These are phyloP conservation scores for Clonostachys chloroleuca DNA, from an alignment of 2,329 filamentous ascomycete species.

Conservation along the genomic window DNA sequence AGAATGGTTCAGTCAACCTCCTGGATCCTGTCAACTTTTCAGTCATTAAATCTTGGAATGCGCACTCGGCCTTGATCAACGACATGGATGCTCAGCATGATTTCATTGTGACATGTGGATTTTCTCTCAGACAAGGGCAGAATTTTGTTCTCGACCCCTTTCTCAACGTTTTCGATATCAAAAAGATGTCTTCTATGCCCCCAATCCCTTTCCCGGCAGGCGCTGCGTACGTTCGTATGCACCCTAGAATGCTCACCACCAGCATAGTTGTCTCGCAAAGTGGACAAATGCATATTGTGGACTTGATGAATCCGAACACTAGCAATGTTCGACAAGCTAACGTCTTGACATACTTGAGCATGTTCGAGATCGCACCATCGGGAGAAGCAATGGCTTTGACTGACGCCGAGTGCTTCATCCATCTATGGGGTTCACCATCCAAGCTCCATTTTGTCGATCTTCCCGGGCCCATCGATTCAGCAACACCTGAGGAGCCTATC, in stretches of 20 bases:
- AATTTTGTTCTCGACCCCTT: conserved; percentile 85
- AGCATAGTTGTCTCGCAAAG: conserved; percentile 89
- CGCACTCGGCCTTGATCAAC: conserved; percentile 83
- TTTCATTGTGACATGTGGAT: conserved; percentile 92
- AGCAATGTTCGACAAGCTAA: conserved; percentile 83
- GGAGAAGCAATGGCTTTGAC: conserved; percentile 81
- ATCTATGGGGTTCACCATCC: conserved; percentile 82
- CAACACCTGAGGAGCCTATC: conserved; percentile 57
- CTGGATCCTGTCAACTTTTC: conserved; percentile 75
- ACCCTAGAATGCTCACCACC: conserved; percentile 91
- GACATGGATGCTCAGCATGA: conserved; percentile 98
- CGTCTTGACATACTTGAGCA: conserved; percentile 67
- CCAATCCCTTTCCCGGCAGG: conserved; percentile 91
- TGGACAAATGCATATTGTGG: conserved; percentile 92
- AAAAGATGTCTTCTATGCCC: conserved; percentile 80
- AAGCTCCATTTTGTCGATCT: conserved; percentile 87
- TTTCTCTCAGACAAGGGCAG: conserved; percentile 70
- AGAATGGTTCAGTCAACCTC: conserved; percentile 77
- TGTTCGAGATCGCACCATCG: conserved; percentile 82
- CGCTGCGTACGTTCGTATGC: conserved; percentile 92
- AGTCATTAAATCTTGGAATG: conserved; percentile 83
- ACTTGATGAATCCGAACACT: conserved; percentile 88
- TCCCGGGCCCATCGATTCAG: conserved; percentile 72
- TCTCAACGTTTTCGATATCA: conserved; percentile 93
- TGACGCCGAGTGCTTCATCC: conserved; percentile 73